Evolutionary conservation across 164 flowering plant species (phyloP).

Genomic region (Stephania yunnanensis): DNA sequence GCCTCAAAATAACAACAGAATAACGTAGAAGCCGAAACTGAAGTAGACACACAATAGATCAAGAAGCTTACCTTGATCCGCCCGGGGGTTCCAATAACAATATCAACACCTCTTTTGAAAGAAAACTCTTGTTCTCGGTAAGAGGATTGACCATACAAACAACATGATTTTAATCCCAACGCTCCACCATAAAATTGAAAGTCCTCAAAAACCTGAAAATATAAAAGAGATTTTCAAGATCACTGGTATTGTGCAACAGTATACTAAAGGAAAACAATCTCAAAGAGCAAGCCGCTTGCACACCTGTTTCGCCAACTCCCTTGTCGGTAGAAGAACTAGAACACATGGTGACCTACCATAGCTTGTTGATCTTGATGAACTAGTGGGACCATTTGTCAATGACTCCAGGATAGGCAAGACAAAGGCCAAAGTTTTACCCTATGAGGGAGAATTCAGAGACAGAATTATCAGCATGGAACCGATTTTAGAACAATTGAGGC

Average conservation of each 20-base stretch:
- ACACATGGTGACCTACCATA: conserved; percentile 85
- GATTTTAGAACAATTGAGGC: background rate
- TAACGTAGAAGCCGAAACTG: background rate
- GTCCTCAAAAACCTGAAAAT: conserved; percentile 62
- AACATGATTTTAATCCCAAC: conserved; percentile 57
- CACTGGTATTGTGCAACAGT: background rate
- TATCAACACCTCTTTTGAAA: conserved; percentile 79
- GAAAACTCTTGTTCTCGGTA: conserved; percentile 49
- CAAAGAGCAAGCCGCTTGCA: background rate
- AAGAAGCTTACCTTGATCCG: conserved; percentile 63
- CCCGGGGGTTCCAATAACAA: conserved; percentile 91
- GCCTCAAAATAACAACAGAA: background rate
- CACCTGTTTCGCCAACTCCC: conserved; percentile 92
- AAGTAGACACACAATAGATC: too few relatives aligned
- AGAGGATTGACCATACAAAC: conserved; percentile 80
- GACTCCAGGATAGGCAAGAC: conserved; percentile 90
- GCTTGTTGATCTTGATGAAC: conserved; percentile 57
- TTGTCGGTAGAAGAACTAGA: conserved; percentile 70
- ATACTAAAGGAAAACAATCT: background rate
- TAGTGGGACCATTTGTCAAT: conserved; percentile 55
- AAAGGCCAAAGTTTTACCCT: conserved; percentile 91
- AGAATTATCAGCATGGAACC: background rate
- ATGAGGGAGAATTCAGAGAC: background rate
- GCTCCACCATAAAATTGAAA: conserved; percentile 81
- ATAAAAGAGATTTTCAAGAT: conserved; percentile 1